A percentile compares a stretch with the other conserved stretches of the same genome.
Evolutionary conservation across 331 rosid genomes (phyloP).

Genomic region (Dryas integrifolia): DNA sequence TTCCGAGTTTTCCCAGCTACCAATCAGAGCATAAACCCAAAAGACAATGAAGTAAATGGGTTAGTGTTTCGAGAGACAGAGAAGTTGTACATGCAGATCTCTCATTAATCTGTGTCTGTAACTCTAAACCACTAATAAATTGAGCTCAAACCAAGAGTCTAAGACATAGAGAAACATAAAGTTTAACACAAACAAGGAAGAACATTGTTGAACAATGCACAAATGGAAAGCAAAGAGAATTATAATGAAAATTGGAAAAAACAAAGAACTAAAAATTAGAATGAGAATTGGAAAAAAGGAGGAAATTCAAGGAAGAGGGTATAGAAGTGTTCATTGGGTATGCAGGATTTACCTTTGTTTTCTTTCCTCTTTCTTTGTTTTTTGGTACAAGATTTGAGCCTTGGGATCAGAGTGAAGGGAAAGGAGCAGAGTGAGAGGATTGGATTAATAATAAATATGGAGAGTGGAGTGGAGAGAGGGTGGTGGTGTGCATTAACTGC

Average conservation of each 20-base stretch:
- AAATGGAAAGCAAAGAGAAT: background rate
- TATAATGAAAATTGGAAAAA: background rate
- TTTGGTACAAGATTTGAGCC: background rate
- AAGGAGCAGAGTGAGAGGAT: background rate
- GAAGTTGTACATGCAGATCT: background rate
- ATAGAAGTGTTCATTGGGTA: background rate
- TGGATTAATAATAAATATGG: background rate
- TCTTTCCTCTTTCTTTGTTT: background rate
- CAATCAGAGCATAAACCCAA: constrained; percentile 19
- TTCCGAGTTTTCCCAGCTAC: background rate
- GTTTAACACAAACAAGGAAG: background rate
- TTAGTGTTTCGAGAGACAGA: background rate
- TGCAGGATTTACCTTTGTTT: background rate
- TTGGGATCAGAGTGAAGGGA: constrained; percentile 17
- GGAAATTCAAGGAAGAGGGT: background rate
- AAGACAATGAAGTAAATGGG: constrained; percentile 1
- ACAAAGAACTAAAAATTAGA: background rate
- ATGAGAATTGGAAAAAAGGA: background rate
- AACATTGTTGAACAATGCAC: background rate
- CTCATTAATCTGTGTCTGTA: background rate
- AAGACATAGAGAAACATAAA: background rate
- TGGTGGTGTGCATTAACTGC: constrained; percentile 56
- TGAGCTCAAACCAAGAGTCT: background rate
- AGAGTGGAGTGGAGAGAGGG: constrained; percentile 18
- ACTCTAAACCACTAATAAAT: background rate